phyloP scores from a whole-genome alignment of 768 basidiomycete genomes.

The Termitomyces sp. region DNA sequence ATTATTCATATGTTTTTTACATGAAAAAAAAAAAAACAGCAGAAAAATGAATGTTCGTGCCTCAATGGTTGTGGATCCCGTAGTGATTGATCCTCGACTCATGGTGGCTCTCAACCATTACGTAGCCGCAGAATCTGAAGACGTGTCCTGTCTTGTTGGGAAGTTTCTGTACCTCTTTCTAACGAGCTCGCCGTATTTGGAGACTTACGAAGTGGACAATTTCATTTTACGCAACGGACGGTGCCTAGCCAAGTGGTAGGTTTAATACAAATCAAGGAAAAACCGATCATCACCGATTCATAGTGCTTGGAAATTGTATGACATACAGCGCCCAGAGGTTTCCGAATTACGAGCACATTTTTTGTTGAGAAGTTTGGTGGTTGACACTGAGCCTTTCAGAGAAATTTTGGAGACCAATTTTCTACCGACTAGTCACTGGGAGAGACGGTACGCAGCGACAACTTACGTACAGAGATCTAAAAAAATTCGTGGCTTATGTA shows the following conservation, averaged over 20 bases:
- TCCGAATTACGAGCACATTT: slow-evolving; percentile 48
- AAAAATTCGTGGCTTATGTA: slow-evolving; percentile 16
- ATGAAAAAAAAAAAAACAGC: slow-evolving; percentile 26
- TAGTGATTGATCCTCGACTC: slow-evolving; percentile 54
- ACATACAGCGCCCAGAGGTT: slow-evolving; percentile 50
- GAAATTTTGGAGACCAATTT: slow-evolving; percentile 38
- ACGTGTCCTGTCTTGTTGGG: slow-evolving; percentile 46
- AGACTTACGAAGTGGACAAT: slow-evolving; percentile 66
- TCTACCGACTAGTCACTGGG: slow-evolving; percentile 33
- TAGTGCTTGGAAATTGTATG: slow-evolving; percentile 69
- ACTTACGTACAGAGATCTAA: background rate
- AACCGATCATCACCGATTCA: background rate
- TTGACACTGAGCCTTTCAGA: slow-evolving; percentile 60
- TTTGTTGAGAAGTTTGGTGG: slow-evolving; percentile 52
- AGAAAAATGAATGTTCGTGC: slow-evolving; percentile 39
- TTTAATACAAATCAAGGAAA: background rate
- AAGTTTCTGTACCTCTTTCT: slow-evolving; percentile 61
- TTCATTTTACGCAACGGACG: slow-evolving; percentile 61
- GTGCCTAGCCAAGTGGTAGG: slow-evolving; percentile 56
- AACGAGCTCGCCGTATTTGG: slow-evolving; percentile 52
- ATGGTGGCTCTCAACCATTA: slow-evolving; percentile 49
- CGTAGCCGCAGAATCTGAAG: slow-evolving; percentile 39
- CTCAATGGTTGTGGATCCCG: slow-evolving; percentile 43
- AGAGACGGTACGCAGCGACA: slow-evolving; percentile 38
- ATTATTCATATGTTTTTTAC: background rate